These are phyloP conservation scores for Penicillium oxalicum DNA, from an alignment of 2,329 filamentous ascomycete species.

Conservation along the genomic window DNA sequence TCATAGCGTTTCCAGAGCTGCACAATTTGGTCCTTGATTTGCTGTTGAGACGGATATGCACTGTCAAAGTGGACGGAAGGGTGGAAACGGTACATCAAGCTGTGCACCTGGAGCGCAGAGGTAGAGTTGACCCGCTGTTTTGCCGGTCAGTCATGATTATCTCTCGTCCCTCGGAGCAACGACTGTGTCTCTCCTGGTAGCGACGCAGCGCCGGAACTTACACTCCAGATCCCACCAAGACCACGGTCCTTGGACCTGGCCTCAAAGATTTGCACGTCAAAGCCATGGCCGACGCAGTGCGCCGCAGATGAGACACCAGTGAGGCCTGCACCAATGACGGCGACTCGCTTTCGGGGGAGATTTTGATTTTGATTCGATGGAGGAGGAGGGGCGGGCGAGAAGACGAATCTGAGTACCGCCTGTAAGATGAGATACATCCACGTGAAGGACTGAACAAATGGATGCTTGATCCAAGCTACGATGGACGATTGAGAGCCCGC, in stretches of 20 bases:
- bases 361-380: conserved; percentile 51
- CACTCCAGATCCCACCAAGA: conserved; percentile 75
- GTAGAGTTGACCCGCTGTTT: conserved; percentile 70
- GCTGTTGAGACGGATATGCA: conserved; percentile 70
- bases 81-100: conserved; percentile 81
- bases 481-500: conserved; percentile 15
- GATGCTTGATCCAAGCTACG: conserved; percentile 22
- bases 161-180: too few species aligned
- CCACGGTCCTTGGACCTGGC: conserved; percentile 56
- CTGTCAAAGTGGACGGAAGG: conserved; percentile 67
- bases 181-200: too few species aligned
- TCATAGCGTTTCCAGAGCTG: conserved; percentile 70
- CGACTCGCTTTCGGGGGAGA: conserved; percentile 50
- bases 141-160: conserved; percentile 5
- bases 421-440: conserved; percentile 30
- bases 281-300: conserved; percentile 79
- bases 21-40: conserved; percentile 68
- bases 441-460: conserved; percentile 27
- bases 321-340: conserved; percentile 65
- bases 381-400: conserved; percentile 64
- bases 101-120: conserved; percentile 76
- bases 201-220: conserved; percentile 33
- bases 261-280: conserved; percentile 76
- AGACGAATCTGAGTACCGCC: conserved; percentile 38
- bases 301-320: conserved; percentile 72